Evolutionary conservation across 345 rosid genomes (phyloP).

Genomic region (Gossypium raimondii): DNA sequence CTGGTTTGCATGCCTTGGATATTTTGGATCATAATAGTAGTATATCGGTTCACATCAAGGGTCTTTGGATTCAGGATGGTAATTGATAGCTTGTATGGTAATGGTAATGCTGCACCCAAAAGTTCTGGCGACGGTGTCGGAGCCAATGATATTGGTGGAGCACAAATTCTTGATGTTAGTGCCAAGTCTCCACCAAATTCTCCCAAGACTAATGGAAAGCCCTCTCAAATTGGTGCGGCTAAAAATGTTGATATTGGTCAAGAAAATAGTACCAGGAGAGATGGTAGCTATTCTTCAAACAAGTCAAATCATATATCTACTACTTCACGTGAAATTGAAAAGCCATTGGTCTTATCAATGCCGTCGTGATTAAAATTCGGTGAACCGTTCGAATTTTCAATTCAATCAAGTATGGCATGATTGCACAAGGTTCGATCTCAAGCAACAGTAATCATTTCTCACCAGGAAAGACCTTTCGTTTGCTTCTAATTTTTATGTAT

Average conservation of each 20-base stretch:
- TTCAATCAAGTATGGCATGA: not conserved
- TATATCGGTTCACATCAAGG: conserved; percentile 60
- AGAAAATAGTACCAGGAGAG: not conserved
- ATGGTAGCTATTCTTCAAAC: not conserved
- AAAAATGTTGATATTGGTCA: not conserved
- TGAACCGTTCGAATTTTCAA: not conserved
- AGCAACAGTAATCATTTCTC: not conserved
- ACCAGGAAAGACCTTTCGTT: not conserved
- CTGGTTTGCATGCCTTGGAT: conserved; percentile 80
- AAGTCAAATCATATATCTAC: no score
- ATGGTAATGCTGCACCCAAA: not conserved
- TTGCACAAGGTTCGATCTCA: not conserved
- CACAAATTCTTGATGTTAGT: conserved; percentile 5
- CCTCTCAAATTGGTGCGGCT: not conserved
- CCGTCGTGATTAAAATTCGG: not conserved
- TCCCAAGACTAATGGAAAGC: not conserved
- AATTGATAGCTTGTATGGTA: conserved; percentile 30
- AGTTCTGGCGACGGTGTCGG: not conserved
- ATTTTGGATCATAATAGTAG: conserved; percentile 60
- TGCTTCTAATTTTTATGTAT: not conserved
- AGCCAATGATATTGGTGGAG: not conserved
- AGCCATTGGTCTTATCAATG: conserved; percentile 2
- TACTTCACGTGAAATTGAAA: conserved; percentile 8
- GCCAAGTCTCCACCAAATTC: not conserved
- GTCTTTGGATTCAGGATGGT: conserved; percentile 52